Evolutionary conservation across 306 rosid species (phyloP), one percentile per base, ranked within the genome.

Genomic region (Benincasa hispida): DNA sequence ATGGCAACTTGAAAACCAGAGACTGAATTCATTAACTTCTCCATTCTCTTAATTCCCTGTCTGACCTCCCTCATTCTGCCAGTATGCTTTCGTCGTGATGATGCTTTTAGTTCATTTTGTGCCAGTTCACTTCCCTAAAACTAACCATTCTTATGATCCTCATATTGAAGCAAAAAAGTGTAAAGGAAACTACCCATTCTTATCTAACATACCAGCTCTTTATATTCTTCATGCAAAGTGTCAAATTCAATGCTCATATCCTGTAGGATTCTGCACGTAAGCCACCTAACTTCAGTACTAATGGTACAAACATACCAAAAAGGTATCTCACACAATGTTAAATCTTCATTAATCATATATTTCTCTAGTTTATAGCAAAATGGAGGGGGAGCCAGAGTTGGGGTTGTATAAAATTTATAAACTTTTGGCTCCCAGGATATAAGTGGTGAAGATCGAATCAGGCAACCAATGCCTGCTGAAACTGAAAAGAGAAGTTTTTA

Each of bases 11-110:
- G 87, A 79, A 90, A 50, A 60, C 81, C 79, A 10, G 78, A 81
- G 54, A 94, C 85, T 25, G 87, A 70, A 17, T 56, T 85, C 93
- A 94, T 89, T 81, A 90, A 80, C 82, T 92, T 91, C 81, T 89
- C 91, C 67, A 91, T 74, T 80, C 93, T 88, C 81, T 82, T 89
- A 24, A 91, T 89, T 69, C 93, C 93, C 59, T 82, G 82, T 73
- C 87, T 94, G 60, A 88, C 84, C 61, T 87, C 97, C 82, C 97
- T 86, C 97, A 85, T 87, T 84, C 85, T 76, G 65, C 96, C 85
- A 58, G 67, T 76, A 61, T 87, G 85, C 80, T 82, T 78, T 82
- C 97, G 86, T 82, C 96, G 79, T 27, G 69, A 79, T 66, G 88
- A 79, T 32, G 90, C 84, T 84, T 89, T 91, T 76, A 70, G 79